Percentiles rank a stretch among this genome's conserved stretches.
phyloP scores from a whole-genome alignment of 345 rosid genomes.

The Hibiscus trionum region DNA sequence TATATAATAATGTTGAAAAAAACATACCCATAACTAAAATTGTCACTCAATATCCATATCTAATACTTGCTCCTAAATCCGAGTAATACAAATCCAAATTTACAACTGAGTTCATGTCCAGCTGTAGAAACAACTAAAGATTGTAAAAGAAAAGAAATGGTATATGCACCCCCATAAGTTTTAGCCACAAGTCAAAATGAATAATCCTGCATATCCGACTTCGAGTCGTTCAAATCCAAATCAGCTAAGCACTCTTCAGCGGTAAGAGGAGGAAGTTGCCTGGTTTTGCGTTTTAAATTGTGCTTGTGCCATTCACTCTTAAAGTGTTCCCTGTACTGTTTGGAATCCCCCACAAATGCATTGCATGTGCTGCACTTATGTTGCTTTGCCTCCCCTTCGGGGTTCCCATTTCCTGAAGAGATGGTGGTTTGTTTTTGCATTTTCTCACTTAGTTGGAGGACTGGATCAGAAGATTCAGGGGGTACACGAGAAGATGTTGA shows the following conservation, averaged over 20 bases:
- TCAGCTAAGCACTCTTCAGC: constrained; percentile 77
- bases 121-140: not conserved
- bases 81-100: not conserved
- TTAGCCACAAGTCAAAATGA: constrained; percentile 49
- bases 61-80: not conserved
- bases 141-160: not conserved
- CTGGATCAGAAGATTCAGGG: constrained; percentile 14
- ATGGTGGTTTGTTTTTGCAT: constrained; percentile 31
- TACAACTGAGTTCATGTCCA: not conserved
- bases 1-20: too few relatives aligned
- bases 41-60: not conserved
- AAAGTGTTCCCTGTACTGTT: constrained; percentile 79
- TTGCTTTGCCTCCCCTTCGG: constrained; percentile 49
- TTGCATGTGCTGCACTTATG: constrained; percentile 83
- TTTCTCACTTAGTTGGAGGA: constrained; percentile 21
- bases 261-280: constrained; percentile 68
- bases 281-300: constrained; percentile 81
- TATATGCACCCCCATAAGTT: not conserved
- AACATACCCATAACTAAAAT: too few relatives aligned
- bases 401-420: constrained; percentile 25
- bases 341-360: constrained; percentile 64
- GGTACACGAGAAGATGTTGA: constrained; percentile 10
- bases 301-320: constrained; percentile 98
- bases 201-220: constrained; percentile 78
- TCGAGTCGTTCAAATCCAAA: constrained; percentile 57